Percentiles rank a stretch among this genome's conserved stretches.
These are phyloP conservation scores for Kingdonia uniflora DNA, from an alignment of 164 flowering plant species.

Conservation along the genomic window DNA sequence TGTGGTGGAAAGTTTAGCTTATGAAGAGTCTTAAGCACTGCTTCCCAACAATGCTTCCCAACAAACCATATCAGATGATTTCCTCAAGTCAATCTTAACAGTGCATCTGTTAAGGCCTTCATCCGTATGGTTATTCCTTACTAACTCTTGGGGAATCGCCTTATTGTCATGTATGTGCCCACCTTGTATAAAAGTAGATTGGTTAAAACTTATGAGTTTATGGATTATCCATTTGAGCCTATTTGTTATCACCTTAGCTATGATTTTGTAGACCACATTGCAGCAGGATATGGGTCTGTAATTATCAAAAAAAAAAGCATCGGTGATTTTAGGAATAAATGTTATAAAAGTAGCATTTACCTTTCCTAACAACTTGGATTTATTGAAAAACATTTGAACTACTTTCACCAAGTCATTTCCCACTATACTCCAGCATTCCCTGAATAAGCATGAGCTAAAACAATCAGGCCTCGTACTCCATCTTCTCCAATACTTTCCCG, in stretches of 20 bases:
- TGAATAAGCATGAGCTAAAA: not conserved
- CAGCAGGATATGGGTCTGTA: not conserved
- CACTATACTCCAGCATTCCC: not conserved
- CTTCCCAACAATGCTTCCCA: too few species aligned
- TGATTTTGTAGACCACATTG: not conserved
- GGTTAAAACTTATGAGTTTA: not conserved
- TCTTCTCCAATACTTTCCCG: not conserved
- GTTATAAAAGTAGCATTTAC: not conserved
- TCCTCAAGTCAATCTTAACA: not conserved
- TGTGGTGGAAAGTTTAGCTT: not conserved
- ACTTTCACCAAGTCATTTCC: not conserved
- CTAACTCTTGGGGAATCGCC: not conserved
- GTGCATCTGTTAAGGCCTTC: not conserved
- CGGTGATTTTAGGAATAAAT: not conserved
- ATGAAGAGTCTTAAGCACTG: not conserved
- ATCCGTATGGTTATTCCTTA: not conserved
- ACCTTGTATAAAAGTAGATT: not conserved
- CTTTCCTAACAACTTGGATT: not conserved
- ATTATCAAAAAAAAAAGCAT: not conserved
- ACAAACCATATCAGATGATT: not conserved
- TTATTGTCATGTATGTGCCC: not conserved
- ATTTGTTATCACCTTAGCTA: not conserved
- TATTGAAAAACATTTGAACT: not conserved
- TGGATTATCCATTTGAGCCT: not conserved
- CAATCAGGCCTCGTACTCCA: not conserved